phyloP scores from a whole-genome alignment of 2,329 filamentous ascomycete genomes.

The Fusarium domesticum region DNA sequence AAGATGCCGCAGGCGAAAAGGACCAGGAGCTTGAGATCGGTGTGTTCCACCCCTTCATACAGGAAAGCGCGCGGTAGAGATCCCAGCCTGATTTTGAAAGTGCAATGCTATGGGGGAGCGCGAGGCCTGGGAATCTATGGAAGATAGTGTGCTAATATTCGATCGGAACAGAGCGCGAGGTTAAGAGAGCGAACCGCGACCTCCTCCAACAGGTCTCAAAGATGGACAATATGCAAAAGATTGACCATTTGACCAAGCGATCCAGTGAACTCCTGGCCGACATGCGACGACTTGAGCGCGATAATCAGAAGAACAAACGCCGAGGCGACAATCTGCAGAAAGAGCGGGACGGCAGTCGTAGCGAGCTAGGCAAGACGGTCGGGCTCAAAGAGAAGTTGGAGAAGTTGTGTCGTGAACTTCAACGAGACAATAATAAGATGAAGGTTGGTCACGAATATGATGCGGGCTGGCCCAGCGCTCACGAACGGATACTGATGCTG shows the following conservation, averaged over 20 bases:
- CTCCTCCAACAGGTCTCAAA: constrained; percentile 84
- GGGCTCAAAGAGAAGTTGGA: constrained; percentile 95
- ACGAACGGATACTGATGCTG: constrained; percentile 23
- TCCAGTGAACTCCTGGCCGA: constrained; percentile 89
- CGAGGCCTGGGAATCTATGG: constrained; percentile 2
- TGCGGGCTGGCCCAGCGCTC: neutral
- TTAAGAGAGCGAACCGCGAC: constrained; percentile 90
- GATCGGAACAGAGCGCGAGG: constrained; percentile 71
- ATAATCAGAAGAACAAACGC: constrained; percentile 95
- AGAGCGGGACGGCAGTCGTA: constrained; percentile 86
- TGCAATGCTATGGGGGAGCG: neutral
- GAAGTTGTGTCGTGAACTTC: constrained; percentile 90
- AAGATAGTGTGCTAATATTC: constrained; percentile 26
- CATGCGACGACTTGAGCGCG: constrained; percentile 92
- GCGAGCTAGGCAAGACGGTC: constrained; percentile 85
- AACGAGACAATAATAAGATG: constrained; percentile 96
- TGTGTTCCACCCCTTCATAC: constrained; percentile 43
- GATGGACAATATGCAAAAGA: constrained; percentile 87
- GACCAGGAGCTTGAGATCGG: constrained; percentile 95
- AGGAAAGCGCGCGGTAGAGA: neutral
- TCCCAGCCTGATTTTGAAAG: neutral
- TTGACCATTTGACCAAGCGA: constrained; percentile 85
- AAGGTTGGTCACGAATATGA: constrained; percentile 71
- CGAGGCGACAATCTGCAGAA: constrained; percentile 92
- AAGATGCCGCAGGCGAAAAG: constrained; percentile 88